Evolutionary conservation across 2,329 filamentous ascomycete genomes (phyloP).

Genomic region (Fusarium compactum): DNA sequence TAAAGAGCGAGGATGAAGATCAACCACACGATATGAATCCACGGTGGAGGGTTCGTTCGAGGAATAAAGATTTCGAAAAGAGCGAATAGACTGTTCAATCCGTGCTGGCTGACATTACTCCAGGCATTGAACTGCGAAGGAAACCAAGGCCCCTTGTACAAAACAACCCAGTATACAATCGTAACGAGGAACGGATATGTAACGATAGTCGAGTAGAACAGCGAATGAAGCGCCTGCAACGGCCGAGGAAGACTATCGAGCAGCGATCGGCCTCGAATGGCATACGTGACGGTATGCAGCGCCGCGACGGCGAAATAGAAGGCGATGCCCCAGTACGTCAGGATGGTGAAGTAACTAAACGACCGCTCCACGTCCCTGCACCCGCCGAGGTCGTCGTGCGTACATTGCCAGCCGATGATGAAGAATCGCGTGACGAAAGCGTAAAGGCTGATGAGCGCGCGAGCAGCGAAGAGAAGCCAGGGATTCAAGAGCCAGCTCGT

Average conservation of each 20-base stretch:
- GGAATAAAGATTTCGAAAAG: conserved; percentile 80
- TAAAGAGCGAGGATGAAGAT: conserved; percentile 79
- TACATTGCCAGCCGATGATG: conserved; percentile 74
- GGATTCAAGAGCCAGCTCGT: conserved; percentile 86
- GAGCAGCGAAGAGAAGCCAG: conserved; percentile 68
- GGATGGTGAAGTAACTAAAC: conserved; percentile 86
- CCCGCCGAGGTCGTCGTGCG: conserved; percentile 59
- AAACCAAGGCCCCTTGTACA: conserved; percentile 68
- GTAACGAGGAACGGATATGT: conserved; percentile 77
- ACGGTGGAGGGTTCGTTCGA: conserved; percentile 69
- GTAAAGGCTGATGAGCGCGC: conserved; percentile 72
- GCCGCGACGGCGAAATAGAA: conserved; percentile 81
- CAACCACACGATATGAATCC: conserved; percentile 75
- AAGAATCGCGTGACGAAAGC: conserved; percentile 76
- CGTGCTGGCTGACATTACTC: conserved; percentile 79
- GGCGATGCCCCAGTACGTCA: conserved; percentile 84
- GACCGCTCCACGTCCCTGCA: conserved; percentile 62
- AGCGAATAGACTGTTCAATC: conserved; percentile 78
- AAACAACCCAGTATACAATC: conserved; percentile 75
- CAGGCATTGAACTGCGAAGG: conserved; percentile 65
- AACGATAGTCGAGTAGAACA: conserved; percentile 73
- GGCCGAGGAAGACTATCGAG: conserved; percentile 70
- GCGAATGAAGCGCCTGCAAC: conserved; percentile 73
- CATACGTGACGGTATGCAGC: conserved; percentile 77
- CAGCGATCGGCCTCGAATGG: conserved; percentile 63